Conservation (phyloP, 805 yeast species). For the Metschnikowia colocasiae region DNA sequence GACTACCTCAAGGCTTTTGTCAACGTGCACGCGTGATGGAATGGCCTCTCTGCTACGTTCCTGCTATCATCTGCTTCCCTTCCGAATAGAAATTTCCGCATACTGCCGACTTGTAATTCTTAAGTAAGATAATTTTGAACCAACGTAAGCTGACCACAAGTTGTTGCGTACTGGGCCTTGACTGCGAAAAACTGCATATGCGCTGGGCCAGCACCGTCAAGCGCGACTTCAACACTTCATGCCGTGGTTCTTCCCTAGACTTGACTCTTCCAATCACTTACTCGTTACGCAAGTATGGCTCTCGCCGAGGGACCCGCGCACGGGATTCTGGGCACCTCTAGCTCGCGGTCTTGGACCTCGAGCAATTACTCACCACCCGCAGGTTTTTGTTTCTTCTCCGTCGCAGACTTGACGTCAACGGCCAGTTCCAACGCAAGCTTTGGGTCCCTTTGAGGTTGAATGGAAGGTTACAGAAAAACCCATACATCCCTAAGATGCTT, state of each 20-base stretch:
- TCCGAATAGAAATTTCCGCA: too few relatives aligned
- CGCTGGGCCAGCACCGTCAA: too few relatives aligned
- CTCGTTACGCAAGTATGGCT: constrained; percentile 13
- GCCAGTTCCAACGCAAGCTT: constrained; percentile 1
- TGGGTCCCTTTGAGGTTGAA: constrained; percentile 5
- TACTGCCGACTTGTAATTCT: too few relatives aligned
- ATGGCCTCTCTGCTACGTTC: not conserved
- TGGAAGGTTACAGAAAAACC: constrained; percentile 4
- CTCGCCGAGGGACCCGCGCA: not conserved
- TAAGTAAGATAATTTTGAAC: too few relatives aligned
- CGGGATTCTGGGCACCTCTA: not conserved
- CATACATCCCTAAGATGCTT: constrained; percentile 16
- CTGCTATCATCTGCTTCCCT: too few relatives aligned
- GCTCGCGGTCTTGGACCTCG: not conserved
- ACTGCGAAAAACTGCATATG: too few relatives aligned
- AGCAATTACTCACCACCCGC: not conserved
- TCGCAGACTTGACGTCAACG: constrained; percentile 3
- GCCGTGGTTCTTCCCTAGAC: constrained; percentile 1
- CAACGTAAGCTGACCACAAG: too few relatives aligned
- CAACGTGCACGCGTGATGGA: not conserved
- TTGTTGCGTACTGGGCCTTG: too few relatives aligned
- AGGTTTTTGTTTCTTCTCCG: not conserved
- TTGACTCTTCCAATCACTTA: constrained; percentile 14
- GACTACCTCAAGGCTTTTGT: constrained; percentile 50
- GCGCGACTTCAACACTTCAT: not conserved